phyloP scores from a whole-genome alignment of 371 early-diverging fungal species.

The Syncephalastrum racemosum region DNA sequence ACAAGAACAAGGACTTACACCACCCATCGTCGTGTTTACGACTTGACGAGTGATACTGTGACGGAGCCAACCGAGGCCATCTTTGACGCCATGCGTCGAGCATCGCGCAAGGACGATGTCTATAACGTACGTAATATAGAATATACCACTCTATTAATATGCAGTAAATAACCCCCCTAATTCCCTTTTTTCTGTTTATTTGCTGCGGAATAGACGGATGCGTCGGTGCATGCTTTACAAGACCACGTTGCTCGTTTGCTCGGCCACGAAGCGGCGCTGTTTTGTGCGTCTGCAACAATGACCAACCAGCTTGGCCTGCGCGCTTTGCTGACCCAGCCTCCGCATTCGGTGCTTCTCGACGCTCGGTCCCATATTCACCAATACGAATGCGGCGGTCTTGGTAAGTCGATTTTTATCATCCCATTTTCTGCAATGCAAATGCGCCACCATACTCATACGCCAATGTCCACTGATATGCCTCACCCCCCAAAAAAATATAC shows the following conservation, averaged over 20 bases:
- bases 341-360: slow-evolving; percentile 78
- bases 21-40: slow-evolving; percentile 16
- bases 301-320: slow-evolving; percentile 86
- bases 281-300: slow-evolving; percentile 82
- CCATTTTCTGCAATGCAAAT: no score
- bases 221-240: slow-evolving; percentile 69
- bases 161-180: neutral
- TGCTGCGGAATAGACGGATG: slow-evolving; percentile 44
- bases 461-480: no score
- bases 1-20: no score
- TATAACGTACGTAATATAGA: slow-evolving; percentile 57
- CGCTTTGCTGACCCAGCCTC: slow-evolving; percentile 72
- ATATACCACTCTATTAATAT: neutral
- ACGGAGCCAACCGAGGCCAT: slow-evolving; percentile 82
- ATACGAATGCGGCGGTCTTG: slow-evolving; percentile 81
- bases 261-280: slow-evolving; percentile 79
- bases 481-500: no score
- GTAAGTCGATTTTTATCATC: slow-evolving; percentile 18
- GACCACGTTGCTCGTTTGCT: slow-evolving; percentile 62
- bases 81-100: slow-evolving; percentile 72
- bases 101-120: slow-evolving; percentile 85
- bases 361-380: slow-evolving; percentile 74
- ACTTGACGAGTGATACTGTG: slow-evolving; percentile 68
- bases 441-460: no score
- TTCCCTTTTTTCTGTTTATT: neutral